Conservation (phyloP, 1,284 basidiomycete species). For the Apiotrichum akiyoshidainum region DNA sequence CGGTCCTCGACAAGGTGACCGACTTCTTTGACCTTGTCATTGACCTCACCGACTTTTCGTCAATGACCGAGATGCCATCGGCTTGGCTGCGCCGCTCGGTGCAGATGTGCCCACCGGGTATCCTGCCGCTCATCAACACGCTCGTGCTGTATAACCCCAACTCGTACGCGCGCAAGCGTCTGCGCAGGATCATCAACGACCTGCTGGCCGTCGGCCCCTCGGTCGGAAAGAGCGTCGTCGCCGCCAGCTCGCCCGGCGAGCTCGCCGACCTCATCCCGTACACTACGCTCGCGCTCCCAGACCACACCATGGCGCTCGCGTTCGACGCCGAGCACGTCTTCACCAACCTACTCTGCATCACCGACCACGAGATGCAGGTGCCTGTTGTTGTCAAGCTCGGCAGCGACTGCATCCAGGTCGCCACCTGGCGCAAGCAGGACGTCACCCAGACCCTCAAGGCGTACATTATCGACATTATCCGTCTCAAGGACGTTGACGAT, state of each 20-base stretch:
- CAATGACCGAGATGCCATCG: conserved; percentile 71
- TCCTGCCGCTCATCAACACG: conserved; percentile 45
- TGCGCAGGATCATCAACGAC: conserved; percentile 57
- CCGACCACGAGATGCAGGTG: conserved; percentile 46
- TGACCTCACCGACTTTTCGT: conserved; percentile 75
- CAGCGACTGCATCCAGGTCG: conserved; percentile 43
- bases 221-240: conserved; percentile 58
- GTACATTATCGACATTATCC: conserved; percentile 47
- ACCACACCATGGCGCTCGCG: conserved; percentile 41
- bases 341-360: conserved; percentile 37
- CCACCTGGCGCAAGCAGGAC: conserved; percentile 46
- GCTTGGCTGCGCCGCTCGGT: conserved; percentile 76
- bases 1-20: conserved; percentile 55
- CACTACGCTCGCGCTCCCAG: conserved; percentile 45
- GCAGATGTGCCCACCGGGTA: conserved; percentile 64
- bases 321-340: conserved; percentile 46
- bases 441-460: conserved; percentile 35
- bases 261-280: conserved; percentile 74
- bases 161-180: conserved; percentile 65
- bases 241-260: conserved; percentile 55
- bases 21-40: conserved; percentile 68
- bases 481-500: conserved; percentile 67
- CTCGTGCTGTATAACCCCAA: conserved; percentile 79
- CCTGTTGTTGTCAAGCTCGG: conserved; percentile 46
- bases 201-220: conserved; percentile 67